A percentile compares a stretch with the other conserved stretches of the same genome.
These are phyloP conservation scores for Echium plantagineum DNA, from an alignment of 257 asterid genomes.

Conservation along the genomic window DNA sequence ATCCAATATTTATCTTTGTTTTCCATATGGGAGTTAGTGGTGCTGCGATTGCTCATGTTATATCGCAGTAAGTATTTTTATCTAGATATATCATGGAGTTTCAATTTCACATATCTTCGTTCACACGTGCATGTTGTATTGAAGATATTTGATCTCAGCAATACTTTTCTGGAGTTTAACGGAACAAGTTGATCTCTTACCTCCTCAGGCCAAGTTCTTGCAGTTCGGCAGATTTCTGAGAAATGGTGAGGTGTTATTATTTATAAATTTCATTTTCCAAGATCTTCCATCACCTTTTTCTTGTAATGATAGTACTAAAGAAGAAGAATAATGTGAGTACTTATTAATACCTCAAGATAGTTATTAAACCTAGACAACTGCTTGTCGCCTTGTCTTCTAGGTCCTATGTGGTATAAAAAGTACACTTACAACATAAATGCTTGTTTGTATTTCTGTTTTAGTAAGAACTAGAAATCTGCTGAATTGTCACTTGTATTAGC, in stretches of 20 bases:
- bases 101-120: not conserved
- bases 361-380: too few species aligned
- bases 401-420: too few species aligned
- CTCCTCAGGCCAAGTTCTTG: constrained; percentile 45
- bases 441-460: too few species aligned
- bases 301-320: not conserved
- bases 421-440: too few species aligned
- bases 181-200: constrained; percentile 44
- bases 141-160: constrained; percentile 58
- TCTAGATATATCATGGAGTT: not conserved
- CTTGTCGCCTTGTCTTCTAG: too few species aligned
- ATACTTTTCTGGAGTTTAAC: constrained; percentile 52
- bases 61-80: constrained; percentile 51
- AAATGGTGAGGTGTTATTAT: constrained; percentile 33
- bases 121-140: constrained; percentile 13
- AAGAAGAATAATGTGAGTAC: too few species aligned
- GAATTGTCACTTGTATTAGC: too few species aligned
- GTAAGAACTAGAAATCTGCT: too few species aligned
- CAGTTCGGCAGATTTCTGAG: constrained; percentile 57
- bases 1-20: constrained; percentile 48
- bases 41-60: constrained; percentile 67
- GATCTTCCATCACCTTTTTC: not conserved
- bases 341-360: too few species aligned
- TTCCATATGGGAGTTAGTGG: constrained; percentile 54
- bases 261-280: not conserved